Evolutionary conservation across 345 rosid species (phyloP).

Genomic region (Aquilaria malaccensis): DNA sequence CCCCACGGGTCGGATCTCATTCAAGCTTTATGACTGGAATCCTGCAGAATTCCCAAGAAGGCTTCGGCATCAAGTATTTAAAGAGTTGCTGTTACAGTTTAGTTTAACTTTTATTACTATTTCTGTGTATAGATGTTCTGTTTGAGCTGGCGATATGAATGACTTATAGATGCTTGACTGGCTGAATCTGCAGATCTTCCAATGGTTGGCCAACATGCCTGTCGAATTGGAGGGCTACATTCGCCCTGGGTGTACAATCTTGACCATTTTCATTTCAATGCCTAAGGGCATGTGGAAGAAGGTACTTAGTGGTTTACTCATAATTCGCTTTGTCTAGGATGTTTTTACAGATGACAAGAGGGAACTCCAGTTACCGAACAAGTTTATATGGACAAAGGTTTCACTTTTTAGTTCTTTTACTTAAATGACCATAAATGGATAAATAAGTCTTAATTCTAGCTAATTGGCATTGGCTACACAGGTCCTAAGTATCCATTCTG

Average conservation of each 20-base stretch:
- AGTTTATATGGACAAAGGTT: too few species aligned
- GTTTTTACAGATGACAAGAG: too few species aligned
- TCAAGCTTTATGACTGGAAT: slow-evolving; percentile 99
- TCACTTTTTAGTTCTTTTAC: too few species aligned
- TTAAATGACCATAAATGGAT: too few species aligned
- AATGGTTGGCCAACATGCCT: slow-evolving; percentile 97
- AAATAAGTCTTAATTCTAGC: too few species aligned
- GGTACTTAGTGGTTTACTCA: slow-evolving; percentile 24
- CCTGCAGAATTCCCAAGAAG: slow-evolving; percentile 98
- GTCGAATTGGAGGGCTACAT: slow-evolving; percentile 94
- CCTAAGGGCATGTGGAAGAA: slow-evolving; percentile 81
- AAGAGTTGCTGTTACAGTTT: slow-evolving; percentile 54
- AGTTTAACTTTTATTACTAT: slow-evolving; percentile 31
- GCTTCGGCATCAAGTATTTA: slow-evolving; percentile 96
- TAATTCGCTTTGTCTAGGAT: too few species aligned
- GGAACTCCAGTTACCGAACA: too few species aligned
- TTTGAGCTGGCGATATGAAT: too few species aligned
- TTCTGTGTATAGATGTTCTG: background rate
- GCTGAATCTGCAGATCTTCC: slow-evolving; percentile 61
- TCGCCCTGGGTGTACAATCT: slow-evolving; percentile 95
- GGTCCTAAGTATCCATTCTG: too few species aligned
- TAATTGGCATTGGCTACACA: too few species aligned
- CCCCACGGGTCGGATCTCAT: slow-evolving; percentile 96
- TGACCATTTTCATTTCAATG: slow-evolving; percentile 85
- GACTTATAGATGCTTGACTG: slow-evolving; percentile 3